Percentiles rank a stretch among this genome's conserved stretches.
Conservation (phyloP, 2,329 filamentous ascomycete species). For the Alternaria gansuensis region DNA sequence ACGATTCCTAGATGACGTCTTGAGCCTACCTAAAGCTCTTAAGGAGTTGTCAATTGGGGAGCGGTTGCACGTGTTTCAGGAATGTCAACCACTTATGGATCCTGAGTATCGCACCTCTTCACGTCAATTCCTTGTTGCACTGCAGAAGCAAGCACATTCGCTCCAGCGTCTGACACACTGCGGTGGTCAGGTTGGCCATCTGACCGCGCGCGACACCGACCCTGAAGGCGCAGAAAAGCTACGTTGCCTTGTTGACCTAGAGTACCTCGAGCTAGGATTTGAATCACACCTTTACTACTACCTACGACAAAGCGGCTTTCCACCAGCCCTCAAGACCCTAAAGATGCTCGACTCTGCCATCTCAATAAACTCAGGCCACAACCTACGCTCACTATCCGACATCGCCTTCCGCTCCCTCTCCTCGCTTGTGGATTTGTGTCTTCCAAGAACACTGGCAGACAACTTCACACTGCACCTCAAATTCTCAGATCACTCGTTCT, state of each 20-base stretch:
- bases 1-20: slow-evolving; percentile 36
- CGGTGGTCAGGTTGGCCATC: slow-evolving; percentile 31
- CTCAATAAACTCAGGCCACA: slow-evolving; percentile 30
- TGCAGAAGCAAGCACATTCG: slow-evolving; percentile 46
- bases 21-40: slow-evolving; percentile 46
- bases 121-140: slow-evolving; percentile 38
- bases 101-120: slow-evolving; percentile 33
- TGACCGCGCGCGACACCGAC: slow-evolving; percentile 23
- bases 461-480: slow-evolving; percentile 35
- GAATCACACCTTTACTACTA: slow-evolving; percentile 41
- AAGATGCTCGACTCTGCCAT: slow-evolving; percentile 41
- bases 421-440: slow-evolving; percentile 28
- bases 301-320: slow-evolving; percentile 36
- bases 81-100: slow-evolving; percentile 32
- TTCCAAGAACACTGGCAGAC: slow-evolving; percentile 21
- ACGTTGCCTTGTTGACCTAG: slow-evolving; percentile 36
- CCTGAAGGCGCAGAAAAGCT: slow-evolving; percentile 32
- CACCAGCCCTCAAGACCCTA: slow-evolving; percentile 36
- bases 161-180: slow-evolving; percentile 42
- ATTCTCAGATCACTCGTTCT: slow-evolving; percentile 32
- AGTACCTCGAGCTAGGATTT: slow-evolving; percentile 42
- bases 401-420: slow-evolving; percentile 29
- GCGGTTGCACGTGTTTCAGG: slow-evolving; percentile 41
- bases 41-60: slow-evolving; percentile 47
- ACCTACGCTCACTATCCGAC: slow-evolving; percentile 27